phyloP scores from a whole-genome alignment of 176 grass and related monocot genomes.

The Hordeum marinum region DNA sequence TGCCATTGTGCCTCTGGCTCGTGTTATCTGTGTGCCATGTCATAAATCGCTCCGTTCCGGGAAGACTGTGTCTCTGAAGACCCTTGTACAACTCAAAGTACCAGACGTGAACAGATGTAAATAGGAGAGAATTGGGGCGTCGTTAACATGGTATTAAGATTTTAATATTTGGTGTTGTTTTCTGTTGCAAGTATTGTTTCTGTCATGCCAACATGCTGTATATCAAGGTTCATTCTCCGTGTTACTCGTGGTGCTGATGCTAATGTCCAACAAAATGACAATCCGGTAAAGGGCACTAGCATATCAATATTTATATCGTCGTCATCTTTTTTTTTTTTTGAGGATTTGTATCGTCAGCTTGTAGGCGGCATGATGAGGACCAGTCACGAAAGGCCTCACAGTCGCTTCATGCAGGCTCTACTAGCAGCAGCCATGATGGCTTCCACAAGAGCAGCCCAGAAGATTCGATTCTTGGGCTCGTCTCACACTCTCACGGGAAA shows the following conservation, averaged over 20 bases:
- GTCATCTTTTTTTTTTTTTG: no score
- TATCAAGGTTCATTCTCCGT: background rate
- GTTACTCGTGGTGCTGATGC: no score
- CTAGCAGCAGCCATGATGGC: background rate
- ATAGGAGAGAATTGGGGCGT: background rate
- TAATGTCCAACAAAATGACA: no score
- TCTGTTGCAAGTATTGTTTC: background rate
- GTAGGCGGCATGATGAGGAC: background rate
- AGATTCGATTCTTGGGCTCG: background rate
- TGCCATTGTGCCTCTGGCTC: background rate
- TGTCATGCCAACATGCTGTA: background rate
- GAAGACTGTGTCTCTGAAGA: background rate
- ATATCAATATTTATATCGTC: no score
- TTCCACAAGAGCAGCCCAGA: no score
- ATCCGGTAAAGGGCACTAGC: no score
- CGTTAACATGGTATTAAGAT: background rate
- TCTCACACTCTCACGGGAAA: background rate
- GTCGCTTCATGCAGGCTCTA: background rate
- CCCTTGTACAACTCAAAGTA: background rate
- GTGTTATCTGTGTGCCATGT: background rate
- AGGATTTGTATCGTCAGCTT: no score
- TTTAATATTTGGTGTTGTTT: background rate
- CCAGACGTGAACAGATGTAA: background rate
- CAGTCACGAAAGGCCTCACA: background rate
- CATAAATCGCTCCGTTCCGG: background rate